These are phyloP conservation scores for Pseudonitzschia multistriata DNA, from an alignment of 108 stramenopile species.

Conservation along the genomic window DNA sequence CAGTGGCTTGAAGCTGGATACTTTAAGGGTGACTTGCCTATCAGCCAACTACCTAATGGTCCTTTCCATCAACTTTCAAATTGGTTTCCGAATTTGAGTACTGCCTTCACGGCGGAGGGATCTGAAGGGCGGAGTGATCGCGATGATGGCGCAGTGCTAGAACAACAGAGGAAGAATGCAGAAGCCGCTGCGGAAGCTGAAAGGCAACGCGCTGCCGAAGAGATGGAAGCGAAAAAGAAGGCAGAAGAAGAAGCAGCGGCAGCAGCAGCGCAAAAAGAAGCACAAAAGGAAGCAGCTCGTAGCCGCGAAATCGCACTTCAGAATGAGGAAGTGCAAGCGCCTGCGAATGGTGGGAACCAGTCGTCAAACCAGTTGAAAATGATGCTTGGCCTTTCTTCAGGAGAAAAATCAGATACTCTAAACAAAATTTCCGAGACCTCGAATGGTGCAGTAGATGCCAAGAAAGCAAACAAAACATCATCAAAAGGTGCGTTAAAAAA, in stretches of 20 bases:
- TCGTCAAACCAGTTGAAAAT: constrained; percentile 80
- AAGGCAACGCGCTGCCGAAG: constrained; percentile 22
- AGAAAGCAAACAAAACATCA: constrained; percentile 17
- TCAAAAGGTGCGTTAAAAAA: constrained; percentile 13
- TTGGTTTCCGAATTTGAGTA: constrained; percentile 69
- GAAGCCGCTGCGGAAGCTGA: constrained; percentile 39
- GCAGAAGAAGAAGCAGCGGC: constrained; percentile 22
- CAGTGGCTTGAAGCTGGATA: constrained; percentile 98
- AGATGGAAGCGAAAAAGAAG: constrained; percentile 18
- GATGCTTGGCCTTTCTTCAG: constrained; percentile 77
- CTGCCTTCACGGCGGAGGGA: constrained; percentile 57
- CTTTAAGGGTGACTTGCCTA: constrained; percentile 91
- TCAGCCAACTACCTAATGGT: constrained; percentile 73
- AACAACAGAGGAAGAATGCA: constrained; percentile 23
- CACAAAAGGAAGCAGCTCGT: constrained; percentile 18
- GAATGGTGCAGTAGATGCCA: constrained; percentile 24
- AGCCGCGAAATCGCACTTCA: constrained; percentile 23
- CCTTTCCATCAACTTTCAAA: constrained; percentile 68
- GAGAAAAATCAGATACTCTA: constrained; percentile 21
- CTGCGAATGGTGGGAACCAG: constrained; percentile 46
- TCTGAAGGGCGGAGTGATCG: constrained; percentile 25
- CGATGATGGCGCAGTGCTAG: constrained; percentile 3
- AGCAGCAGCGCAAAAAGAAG: constrained; percentile 17
- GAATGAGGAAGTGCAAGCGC: constrained; percentile 20
- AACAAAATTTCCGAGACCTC: constrained; percentile 15